Base-by-base conservation (phyloP, 768 basidiomycete species). In the Gymnopilus junonius region DNA sequence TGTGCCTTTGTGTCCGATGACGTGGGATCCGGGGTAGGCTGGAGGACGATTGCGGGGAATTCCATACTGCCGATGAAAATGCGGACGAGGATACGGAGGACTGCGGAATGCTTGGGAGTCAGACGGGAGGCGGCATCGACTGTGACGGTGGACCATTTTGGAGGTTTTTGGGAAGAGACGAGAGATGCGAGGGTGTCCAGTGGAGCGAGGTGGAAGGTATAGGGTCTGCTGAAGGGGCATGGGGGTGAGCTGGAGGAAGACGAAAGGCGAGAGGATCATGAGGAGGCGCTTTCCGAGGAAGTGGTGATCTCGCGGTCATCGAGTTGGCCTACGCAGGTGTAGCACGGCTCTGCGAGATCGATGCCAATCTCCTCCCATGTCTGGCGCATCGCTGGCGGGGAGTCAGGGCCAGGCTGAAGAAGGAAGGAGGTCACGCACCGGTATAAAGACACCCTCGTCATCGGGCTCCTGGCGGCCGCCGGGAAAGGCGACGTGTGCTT, bases 241-340 rank as follows among this genome's bases (percentile, higher is more conserved):
- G 78, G 0, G 93, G 90, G 93, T 86, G 20, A 94, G 81, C 72
- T 96, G 93, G 20, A 96, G 83, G 77, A 95, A 97, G 62, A 97
- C 93, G 74, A 92, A 97, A 1, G 97, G 97, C 3, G 94, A 95
- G 50, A 99, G 87, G 67, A 99, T 93, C 97, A 99, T 99, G 55
- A 99, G 85, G 5, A 99, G 84, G 4, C 97, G 90, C 76, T 99
- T 99, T 2, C 97, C 97, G 40, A 99, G 83, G 94, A 95, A 1
- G 96, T 98, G 34, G 97, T 99, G 62, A 99, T 97, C 80, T 99
- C 97, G 64, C 97, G 86, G 78, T 99, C 97, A 75, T 99, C 97
- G 53, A 99, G 85, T 73, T 97, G 93, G 40, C 96, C 97, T 17
- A 99, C 84, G 63, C 87, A 90, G 10, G 90, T 84, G 73, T 92